Evolutionary conservation across 306 rosid species (phyloP).

Genomic region (Luffa aegyptiaca): DNA sequence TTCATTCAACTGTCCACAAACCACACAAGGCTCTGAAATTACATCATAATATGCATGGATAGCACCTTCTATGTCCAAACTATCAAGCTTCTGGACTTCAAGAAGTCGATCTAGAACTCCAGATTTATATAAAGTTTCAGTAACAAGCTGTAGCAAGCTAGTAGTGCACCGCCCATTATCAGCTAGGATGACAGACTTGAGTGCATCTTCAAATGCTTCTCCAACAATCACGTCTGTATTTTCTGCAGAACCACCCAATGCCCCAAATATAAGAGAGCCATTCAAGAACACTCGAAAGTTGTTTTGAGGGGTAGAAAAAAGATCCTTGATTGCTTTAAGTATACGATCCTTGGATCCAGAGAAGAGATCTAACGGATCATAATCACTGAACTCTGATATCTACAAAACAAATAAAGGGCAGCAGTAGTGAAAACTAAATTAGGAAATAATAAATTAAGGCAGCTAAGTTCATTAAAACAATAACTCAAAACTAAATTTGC

Average conservation of each 20-base stretch:
- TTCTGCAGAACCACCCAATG: slow-evolving; percentile 63
- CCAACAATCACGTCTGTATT: slow-evolving; percentile 37
- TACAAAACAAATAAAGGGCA: slow-evolving; percentile 24
- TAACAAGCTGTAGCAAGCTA: slow-evolving; percentile 56
- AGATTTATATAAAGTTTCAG: slow-evolving; percentile 51
- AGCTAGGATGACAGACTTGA: slow-evolving; percentile 47
- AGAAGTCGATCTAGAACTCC: slow-evolving; percentile 65
- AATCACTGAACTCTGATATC: slow-evolving; percentile 64
- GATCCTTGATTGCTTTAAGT: slow-evolving; percentile 66
- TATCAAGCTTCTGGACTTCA: slow-evolving; percentile 74
- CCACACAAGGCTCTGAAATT: slow-evolving; percentile 52
- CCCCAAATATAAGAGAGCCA: slow-evolving; percentile 81
- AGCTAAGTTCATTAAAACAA: background rate
- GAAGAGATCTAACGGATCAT: slow-evolving; percentile 82
- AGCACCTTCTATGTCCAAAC: slow-evolving; percentile 84
- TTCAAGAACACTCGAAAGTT: slow-evolving; percentile 83
- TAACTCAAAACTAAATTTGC: background rate
- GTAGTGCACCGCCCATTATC: slow-evolving; percentile 42
- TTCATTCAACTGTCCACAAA: slow-evolving; percentile 46
- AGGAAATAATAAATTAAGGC: background rate
- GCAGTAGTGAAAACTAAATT: background rate
- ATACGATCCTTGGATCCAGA: slow-evolving; percentile 72
- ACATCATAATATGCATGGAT: slow-evolving; percentile 81
- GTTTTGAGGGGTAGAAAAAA: slow-evolving; percentile 80
- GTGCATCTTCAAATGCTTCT: slow-evolving; percentile 74